phyloP scores from a whole-genome alignment of 2,329 filamentous ascomycete species.

The Pseudofabraea citricarpa region DNA sequence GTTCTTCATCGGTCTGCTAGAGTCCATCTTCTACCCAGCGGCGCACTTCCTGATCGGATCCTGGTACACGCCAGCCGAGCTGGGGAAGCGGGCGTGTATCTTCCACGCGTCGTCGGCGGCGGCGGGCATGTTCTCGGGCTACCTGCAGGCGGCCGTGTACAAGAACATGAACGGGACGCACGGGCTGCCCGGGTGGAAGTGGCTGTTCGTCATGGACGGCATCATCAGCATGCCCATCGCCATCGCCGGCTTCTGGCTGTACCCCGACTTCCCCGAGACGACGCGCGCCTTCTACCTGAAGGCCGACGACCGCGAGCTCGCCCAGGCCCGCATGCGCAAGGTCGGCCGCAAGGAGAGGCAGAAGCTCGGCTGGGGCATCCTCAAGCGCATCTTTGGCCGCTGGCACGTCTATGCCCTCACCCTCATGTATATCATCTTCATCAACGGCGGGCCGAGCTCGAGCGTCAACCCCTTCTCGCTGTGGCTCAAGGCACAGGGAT shows the following conservation, averaged over 20 bases:
- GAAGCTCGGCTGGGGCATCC: slow-evolving; percentile 20
- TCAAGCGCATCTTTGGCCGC: slow-evolving; percentile 24
- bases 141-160: slow-evolving; percentile 38
- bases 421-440: slow-evolving; percentile 34
- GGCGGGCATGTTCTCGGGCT: slow-evolving; percentile 38
- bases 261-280: slow-evolving; percentile 24
- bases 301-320: slow-evolving; percentile 12
- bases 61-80: slow-evolving; percentile 39
- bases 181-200: slow-evolving; percentile 38
- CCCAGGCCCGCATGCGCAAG: slow-evolving; percentile 20
- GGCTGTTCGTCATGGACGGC: slow-evolving; percentile 42
- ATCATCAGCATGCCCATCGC: slow-evolving; percentile 27
- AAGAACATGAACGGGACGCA: slow-evolving; percentile 32
- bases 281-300: slow-evolving; percentile 21
- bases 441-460: slow-evolving; percentile 29
- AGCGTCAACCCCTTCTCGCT: slow-evolving; percentile 33
- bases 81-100: slow-evolving; percentile 37
- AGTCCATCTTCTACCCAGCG: slow-evolving; percentile 22
- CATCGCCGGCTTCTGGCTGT: slow-evolving; percentile 23
- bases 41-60: slow-evolving; percentile 31
- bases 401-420: slow-evolving; percentile 35
- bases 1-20: slow-evolving; percentile 35
- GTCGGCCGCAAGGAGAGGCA: slow-evolving; percentile 21
- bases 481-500: slow-evolving; percentile 36
- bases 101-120: slow-evolving; percentile 34